These are phyloP conservation scores for Plectosphaerella cucumerina DNA, from an alignment of 2,329 filamentous ascomycete genomes.

Conservation along the genomic window DNA sequence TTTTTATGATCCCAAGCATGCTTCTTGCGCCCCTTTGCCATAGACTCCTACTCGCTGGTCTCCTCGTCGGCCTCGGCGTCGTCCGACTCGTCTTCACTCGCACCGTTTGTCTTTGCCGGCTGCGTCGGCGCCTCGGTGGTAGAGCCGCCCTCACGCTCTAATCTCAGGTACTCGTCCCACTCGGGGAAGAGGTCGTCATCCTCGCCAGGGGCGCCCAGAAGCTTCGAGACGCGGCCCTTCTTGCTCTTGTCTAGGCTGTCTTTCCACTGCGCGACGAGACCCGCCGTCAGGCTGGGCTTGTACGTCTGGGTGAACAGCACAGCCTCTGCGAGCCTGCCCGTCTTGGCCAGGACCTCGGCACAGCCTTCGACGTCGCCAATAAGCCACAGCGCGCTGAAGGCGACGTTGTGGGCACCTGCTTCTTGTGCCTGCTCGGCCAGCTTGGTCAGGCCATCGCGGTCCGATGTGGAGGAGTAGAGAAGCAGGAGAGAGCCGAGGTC, in stretches of 20 bases:
- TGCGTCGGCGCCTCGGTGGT: constrained; percentile 26
- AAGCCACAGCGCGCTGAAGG: constrained; percentile 87
- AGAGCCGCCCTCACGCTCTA: constrained; percentile 68
- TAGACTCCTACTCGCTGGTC: constrained; percentile 19
- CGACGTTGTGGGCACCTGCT: constrained; percentile 82
- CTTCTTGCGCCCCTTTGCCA: constrained; percentile 9
- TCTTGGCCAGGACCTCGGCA: constrained; percentile 73
- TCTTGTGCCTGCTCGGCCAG: constrained; percentile 73
- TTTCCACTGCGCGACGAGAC: constrained; percentile 77
- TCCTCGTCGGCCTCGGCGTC: constrained; percentile 18
- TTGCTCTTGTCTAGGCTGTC: constrained; percentile 75
- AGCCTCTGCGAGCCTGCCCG: constrained; percentile 77
- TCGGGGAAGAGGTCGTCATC: constrained; percentile 91
- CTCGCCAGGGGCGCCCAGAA: constrained; percentile 76
- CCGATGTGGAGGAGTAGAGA: constrained; percentile 80
- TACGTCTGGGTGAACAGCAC: constrained; percentile 94
- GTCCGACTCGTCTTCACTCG: constrained; percentile 16
- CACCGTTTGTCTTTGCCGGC: constrained; percentile 17
- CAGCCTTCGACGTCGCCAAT: constrained; percentile 79
- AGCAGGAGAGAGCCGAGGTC: constrained; percentile 87
- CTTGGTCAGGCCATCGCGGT: constrained; percentile 67
- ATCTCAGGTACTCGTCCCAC: constrained; percentile 83
- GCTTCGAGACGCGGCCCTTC: constrained; percentile 78
- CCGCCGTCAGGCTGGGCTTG: constrained; percentile 71
- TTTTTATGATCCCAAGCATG: constrained; percentile 10